phyloP scores from a whole-genome alignment of 2,329 filamentous ascomycete species.

The Talaromyces funiculosus region DNA sequence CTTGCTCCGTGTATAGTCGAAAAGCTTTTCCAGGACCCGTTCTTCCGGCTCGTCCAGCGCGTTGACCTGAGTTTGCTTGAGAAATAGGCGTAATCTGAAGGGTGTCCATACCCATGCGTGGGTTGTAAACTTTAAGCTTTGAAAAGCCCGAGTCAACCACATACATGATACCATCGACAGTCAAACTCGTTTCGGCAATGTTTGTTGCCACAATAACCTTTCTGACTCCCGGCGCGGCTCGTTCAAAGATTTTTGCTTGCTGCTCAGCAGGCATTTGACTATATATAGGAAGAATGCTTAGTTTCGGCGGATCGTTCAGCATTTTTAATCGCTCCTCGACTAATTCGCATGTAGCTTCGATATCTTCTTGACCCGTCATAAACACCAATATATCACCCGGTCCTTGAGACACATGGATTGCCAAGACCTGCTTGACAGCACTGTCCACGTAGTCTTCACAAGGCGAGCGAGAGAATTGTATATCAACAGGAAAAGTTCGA shows the following conservation, averaged over 20 bases:
- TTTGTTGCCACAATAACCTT: slow-evolving; percentile 99
- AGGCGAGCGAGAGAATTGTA: slow-evolving; percentile 89
- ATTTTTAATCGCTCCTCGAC: slow-evolving; percentile 80
- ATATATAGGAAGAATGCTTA: slow-evolving; percentile 95
- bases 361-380: slow-evolving; percentile 99
- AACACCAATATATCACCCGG: slow-evolving; percentile 93
- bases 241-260: slow-evolving; percentile 96
- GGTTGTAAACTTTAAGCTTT: slow-evolving; percentile 98
- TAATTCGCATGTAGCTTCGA: slow-evolving; percentile 92
- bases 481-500: slow-evolving; percentile 92
- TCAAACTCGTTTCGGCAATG: slow-evolving; percentile 95
- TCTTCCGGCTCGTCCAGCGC: slow-evolving; percentile 85
- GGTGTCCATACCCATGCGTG: slow-evolving; percentile 98
- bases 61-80: slow-evolving; percentile 89
- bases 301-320: slow-evolving; percentile 88
- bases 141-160: slow-evolving; percentile 95
- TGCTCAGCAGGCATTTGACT: slow-evolving; percentile 98
- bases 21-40: slow-evolving; percentile 95
- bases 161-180: slow-evolving; percentile 98
- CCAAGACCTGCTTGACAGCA: slow-evolving; percentile 89
- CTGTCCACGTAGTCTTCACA: slow-evolving; percentile 98
- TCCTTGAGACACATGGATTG: slow-evolving; percentile 93
- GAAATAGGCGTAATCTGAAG: slow-evolving; percentile 96
- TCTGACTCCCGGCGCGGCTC: slow-evolving; percentile 78
- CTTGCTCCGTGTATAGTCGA: slow-evolving; percentile 87